Evolutionary conservation across 2,329 filamentous ascomycete genomes (phyloP).

Genomic region (Aspergillus awamori): DNA sequence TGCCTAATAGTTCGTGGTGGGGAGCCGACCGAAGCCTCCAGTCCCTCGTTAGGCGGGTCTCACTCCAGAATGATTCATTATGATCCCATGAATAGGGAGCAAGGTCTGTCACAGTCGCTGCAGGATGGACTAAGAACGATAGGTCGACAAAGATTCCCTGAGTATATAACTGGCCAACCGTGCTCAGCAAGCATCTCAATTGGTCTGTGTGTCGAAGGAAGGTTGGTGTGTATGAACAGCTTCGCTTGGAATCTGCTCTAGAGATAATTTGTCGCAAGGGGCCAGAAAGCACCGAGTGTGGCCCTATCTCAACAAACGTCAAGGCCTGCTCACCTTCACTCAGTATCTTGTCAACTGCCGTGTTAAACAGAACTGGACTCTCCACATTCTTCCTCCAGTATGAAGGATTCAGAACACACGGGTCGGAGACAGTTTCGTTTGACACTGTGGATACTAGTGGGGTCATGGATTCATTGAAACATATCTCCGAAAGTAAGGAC

Average conservation of each 20-base stretch:
- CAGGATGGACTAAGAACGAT: constrained; percentile 24
- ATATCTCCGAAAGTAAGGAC: background rate
- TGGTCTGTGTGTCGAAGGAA: background rate
- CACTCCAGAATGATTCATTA: constrained; percentile 14
- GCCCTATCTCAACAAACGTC: background rate
- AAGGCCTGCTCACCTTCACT: background rate
- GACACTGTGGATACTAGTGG: background rate
- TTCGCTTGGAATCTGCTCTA: background rate
- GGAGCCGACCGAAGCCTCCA: constrained; percentile 21
- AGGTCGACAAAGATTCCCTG: constrained; percentile 28
- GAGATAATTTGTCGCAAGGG: background rate
- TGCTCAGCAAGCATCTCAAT: background rate
- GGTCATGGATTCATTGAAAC: background rate
- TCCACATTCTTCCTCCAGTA: background rate
- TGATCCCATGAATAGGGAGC: constrained; percentile 35
- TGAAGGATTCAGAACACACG: background rate
- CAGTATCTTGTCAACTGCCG: background rate
- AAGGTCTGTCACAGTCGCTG: constrained; percentile 21
- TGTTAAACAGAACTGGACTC: background rate
- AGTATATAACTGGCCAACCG: background rate
- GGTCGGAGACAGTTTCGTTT: background rate
- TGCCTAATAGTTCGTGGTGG: constrained; percentile 33
- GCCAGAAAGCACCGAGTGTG: background rate
- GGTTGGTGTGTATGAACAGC: background rate
- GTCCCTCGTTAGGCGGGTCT: constrained; percentile 24